Percentiles rank a stretch among this genome's conserved stretches.
Conservation (phyloP, 345 rosid species). For the Bretschneidera sinensis region DNA sequence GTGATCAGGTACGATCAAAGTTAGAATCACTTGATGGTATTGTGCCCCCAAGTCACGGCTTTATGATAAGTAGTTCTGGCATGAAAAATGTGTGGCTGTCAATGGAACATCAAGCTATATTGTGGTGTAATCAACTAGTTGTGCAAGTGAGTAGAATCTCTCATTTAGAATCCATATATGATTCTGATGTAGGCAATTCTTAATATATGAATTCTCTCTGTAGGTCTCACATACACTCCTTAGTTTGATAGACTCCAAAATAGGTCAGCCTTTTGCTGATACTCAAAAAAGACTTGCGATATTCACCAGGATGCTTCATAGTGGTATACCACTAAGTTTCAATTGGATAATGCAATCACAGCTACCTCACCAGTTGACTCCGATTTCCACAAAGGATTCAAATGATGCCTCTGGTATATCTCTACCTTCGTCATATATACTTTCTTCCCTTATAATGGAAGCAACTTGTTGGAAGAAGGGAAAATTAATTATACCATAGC, state of each 20-base stretch:
- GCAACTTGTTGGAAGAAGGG: background rate
- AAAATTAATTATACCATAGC: background rate
- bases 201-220: slow-evolving; percentile 25
- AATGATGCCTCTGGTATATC: slow-evolving; percentile 36
- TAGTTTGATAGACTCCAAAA: slow-evolving; percentile 75
- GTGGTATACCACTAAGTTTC: slow-evolving; percentile 76
- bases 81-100: slow-evolving; percentile 96
- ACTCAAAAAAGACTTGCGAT: slow-evolving; percentile 54
- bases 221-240: slow-evolving; percentile 98
- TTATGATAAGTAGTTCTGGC: slow-evolving; percentile 83
- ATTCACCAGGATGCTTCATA: slow-evolving; percentile 77
- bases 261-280: slow-evolving; percentile 61
- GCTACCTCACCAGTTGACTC: slow-evolving; percentile 33
- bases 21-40: slow-evolving; percentile 84
- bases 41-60: slow-evolving; percentile 91
- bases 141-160: slow-evolving; percentile 67
- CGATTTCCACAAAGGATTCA: slow-evolving; percentile 36
- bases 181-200: slow-evolving; percentile 15
- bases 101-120: slow-evolving; percentile 97
- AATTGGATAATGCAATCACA: slow-evolving; percentile 57
- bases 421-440: slow-evolving; percentile 10
- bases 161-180: slow-evolving; percentile 7
- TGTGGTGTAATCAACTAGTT: slow-evolving; percentile 98
- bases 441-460: background rate
- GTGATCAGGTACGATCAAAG: slow-evolving; percentile 69